These are phyloP conservation scores for Dentipellis sp. DNA, from an alignment of 768 basidiomycete genomes.

Conservation along the genomic window DNA sequence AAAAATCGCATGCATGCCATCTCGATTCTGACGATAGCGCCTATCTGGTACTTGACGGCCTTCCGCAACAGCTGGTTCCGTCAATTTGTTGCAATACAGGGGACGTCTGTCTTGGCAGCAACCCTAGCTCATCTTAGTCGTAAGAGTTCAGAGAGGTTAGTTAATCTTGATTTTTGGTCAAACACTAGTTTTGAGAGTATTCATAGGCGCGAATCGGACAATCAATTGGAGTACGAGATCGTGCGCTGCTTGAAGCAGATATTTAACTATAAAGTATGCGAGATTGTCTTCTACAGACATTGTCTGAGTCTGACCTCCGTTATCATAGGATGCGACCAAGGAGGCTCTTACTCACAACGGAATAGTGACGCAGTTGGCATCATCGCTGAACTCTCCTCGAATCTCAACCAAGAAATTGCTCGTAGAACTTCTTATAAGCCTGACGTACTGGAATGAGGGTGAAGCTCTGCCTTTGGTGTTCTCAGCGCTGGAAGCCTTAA, in stretches of 20 bases:
- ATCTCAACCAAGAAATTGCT: conserved; percentile 70
- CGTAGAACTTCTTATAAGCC: conserved; percentile 70
- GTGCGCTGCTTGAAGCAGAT: conserved; percentile 82
- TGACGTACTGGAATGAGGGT: conserved; percentile 49
- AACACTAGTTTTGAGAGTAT: background rate
- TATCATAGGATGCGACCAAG: conserved; percentile 34
- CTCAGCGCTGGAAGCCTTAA: conserved; percentile 65
- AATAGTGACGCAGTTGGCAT: conserved; percentile 72
- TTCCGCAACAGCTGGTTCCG: conserved; percentile 59
- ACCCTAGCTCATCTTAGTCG: conserved; percentile 67
- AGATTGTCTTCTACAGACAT: background rate
- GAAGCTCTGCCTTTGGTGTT: conserved; percentile 61
- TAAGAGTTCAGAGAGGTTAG: conserved; percentile 55
- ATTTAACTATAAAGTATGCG: conserved; percentile 49
- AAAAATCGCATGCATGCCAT: background rate
- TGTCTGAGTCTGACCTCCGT: conserved; percentile 10
- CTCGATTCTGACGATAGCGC: background rate
- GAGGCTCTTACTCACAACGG: conserved; percentile 68
- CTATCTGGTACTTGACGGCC: background rate
- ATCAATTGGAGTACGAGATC: conserved; percentile 75
- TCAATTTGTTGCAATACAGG: conserved; percentile 64
- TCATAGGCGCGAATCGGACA: conserved; percentile 54
- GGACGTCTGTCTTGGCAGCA: conserved; percentile 80
- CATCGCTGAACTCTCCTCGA: conserved; percentile 74
- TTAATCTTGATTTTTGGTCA: background rate